These are phyloP conservation scores for Forsythia viridissima DNA, from an alignment of 257 asterid genomes.

Conservation along the genomic window DNA sequence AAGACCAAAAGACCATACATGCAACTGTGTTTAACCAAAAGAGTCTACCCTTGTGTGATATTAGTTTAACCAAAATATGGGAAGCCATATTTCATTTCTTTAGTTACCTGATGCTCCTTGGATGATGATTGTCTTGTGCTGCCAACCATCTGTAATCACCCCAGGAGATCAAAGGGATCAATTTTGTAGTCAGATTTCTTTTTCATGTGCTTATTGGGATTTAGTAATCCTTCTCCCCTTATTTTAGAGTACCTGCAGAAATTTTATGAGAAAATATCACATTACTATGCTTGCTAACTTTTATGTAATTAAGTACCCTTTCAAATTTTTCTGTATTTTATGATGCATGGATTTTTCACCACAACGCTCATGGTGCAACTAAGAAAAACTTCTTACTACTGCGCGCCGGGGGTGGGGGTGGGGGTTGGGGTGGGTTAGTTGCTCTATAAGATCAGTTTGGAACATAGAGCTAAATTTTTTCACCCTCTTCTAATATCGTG, in stretches of 20 bases:
- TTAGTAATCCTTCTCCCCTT: not conserved
- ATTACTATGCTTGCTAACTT: not conserved
- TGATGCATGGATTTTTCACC: not conserved
- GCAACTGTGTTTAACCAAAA: not conserved
- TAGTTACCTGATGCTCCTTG: not conserved
- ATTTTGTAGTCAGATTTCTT: not conserved
- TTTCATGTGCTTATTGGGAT: not conserved
- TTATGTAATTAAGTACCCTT: not conserved
- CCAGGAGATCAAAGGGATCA: not conserved
- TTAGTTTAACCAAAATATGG: not conserved
- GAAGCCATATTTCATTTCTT: not conserved
- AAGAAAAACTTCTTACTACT: not conserved
- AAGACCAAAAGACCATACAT: not conserved
- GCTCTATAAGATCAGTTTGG: not conserved
- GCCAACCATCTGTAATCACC: not conserved
- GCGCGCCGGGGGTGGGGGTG: no score
- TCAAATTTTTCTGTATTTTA: not conserved
- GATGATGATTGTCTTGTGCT: not conserved
- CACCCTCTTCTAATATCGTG: not conserved
- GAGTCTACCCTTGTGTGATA: not conserved
- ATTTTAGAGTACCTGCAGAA: not conserved
- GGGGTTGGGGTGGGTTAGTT: not conserved
- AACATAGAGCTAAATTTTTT: not conserved
- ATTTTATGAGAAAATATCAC: not conserved
- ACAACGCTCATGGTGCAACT: not conserved